A percentile compares a stretch with the other conserved stretches of the same genome.
These are phyloP conservation scores for Globisporangium lucens DNA, from an alignment of 352 stramenopile species.

Conservation along the genomic window DNA sequence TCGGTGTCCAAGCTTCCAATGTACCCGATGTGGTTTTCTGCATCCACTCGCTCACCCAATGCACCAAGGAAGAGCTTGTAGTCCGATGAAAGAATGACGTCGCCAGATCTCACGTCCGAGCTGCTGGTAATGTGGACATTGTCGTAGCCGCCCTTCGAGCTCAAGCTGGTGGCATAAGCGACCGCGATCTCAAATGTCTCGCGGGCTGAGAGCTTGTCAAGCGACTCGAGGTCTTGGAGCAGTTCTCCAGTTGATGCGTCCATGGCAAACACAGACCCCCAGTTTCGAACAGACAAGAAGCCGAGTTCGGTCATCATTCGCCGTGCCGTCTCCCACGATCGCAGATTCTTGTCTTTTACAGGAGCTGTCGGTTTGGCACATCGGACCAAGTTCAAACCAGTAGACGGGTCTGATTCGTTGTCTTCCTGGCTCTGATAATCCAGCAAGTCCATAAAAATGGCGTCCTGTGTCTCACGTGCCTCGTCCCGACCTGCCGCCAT, in stretches of 20 bases:
- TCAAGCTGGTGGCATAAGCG: slow-evolving; percentile 61
- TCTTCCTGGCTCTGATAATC: slow-evolving; percentile 58
- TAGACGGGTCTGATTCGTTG: slow-evolving; percentile 27
- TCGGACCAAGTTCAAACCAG: slow-evolving; percentile 9
- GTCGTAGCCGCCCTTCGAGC: slow-evolving; percentile 74
- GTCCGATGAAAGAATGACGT: slow-evolving; percentile 46
- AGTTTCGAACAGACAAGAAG: slow-evolving; percentile 83
- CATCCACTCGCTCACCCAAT: slow-evolving; percentile 60
- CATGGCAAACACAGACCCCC: slow-evolving; percentile 82
- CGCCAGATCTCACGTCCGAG: slow-evolving; percentile 37
- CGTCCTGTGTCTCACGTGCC: slow-evolving; percentile 50
- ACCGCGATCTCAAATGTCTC: slow-evolving; percentile 84
- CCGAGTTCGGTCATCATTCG: slow-evolving; percentile 84
- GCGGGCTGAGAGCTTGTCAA: slow-evolving; percentile 74
- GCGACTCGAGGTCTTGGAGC: slow-evolving; percentile 54
- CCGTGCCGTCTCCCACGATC: slow-evolving; percentile 72
- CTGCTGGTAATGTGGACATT: slow-evolving; percentile 66
- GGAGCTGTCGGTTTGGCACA: slow-evolving; percentile 42
- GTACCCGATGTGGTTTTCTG: slow-evolving; percentile 40
- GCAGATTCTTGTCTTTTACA: slow-evolving; percentile 50
- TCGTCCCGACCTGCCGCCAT: slow-evolving; percentile 50
- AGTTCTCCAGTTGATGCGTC: slow-evolving; percentile 51
- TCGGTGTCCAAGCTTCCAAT: slow-evolving; percentile 40
- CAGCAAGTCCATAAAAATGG: slow-evolving; percentile 66
- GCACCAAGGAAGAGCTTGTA: slow-evolving; percentile 72